A percentile compares a stretch with the other conserved stretches of the same genome.
phyloP scores from a whole-genome alignment of 768 basidiomycete genomes.

The Hygrophorus russula region DNA sequence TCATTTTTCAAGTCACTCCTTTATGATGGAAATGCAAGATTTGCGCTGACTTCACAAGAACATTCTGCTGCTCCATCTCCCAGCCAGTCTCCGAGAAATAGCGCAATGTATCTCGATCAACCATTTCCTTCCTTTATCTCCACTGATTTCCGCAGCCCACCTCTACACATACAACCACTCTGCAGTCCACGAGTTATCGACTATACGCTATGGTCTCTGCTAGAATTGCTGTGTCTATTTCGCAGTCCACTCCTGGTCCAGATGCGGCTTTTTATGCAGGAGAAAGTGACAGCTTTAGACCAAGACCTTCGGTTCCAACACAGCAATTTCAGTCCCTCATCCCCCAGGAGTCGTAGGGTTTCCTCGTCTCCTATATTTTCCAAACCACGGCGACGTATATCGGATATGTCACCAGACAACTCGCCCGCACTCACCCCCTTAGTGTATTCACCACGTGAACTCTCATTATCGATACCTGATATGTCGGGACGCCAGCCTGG shows the following conservation, averaged over 20 bases:
- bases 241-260: constrained; percentile 55
- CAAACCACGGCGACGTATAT: constrained; percentile 8
- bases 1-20: constrained; percentile 39
- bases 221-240: constrained; percentile 54
- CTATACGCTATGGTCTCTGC: constrained; percentile 61
- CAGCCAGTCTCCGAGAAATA: constrained; percentile 35
- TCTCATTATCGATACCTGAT: not conserved
- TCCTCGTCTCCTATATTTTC: constrained; percentile 8
- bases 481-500: not conserved
- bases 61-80: constrained; percentile 42
- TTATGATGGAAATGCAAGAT: constrained; percentile 49
- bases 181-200: constrained; percentile 49
- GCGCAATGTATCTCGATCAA: constrained; percentile 25
- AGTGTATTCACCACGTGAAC: not conserved
- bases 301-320: constrained; percentile 31
- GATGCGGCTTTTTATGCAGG: constrained; percentile 53
- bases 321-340: constrained; percentile 33
- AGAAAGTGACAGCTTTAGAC: constrained; percentile 47
- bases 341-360: constrained; percentile 21
- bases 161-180: not conserved
- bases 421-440: constrained; percentile 12
- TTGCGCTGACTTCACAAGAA: constrained; percentile 34
- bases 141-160: constrained; percentile 9
- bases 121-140: constrained; percentile 17
- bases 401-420: constrained; percentile 4